Percentiles rank a stretch among this genome's conserved stretches.
Conservation (phyloP, 176 grass and related monocot genomes). For the Carex scoparia region DNA sequence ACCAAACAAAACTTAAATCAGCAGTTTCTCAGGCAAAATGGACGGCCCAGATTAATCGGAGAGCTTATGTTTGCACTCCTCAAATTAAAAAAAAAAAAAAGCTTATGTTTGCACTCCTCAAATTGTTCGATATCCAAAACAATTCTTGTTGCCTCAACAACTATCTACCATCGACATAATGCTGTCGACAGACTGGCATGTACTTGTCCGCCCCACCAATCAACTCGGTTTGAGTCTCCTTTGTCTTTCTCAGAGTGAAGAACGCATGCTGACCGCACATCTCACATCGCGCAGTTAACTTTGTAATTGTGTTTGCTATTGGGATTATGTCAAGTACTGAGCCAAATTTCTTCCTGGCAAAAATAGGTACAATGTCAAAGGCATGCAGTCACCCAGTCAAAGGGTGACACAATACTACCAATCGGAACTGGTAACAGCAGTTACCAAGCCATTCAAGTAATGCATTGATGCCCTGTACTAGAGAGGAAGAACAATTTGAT, state of each 20-base stretch:
- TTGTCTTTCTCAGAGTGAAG: constrained; percentile 90
- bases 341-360: constrained; percentile 71
- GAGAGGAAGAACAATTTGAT: background rate
- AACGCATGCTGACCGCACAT: constrained; percentile 55
- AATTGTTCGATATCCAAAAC: constrained; percentile 65
- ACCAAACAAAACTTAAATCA: too few species aligned
- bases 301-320: constrained; percentile 74
- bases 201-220: constrained; percentile 88
- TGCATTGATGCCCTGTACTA: background rate
- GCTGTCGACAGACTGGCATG: constrained; percentile 85
- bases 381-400: background rate
- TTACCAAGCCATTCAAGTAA: background rate
- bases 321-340: constrained; percentile 88
- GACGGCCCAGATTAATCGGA: too few species aligned
- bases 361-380: background rate
- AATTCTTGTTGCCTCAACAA: constrained; percentile 54
- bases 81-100: too few species aligned
- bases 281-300: constrained; percentile 77
- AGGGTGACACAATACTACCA: background rate
- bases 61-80: too few species aligned
- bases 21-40: too few species aligned
- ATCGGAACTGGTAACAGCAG: background rate
- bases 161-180: constrained; percentile 71
- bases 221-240: constrained; percentile 72
- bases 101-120: background rate